A percentile compares a stretch with the other conserved stretches of the same genome.
Conservation (phyloP, 148 eudicot species). For the Chenopodium formosanum region DNA sequence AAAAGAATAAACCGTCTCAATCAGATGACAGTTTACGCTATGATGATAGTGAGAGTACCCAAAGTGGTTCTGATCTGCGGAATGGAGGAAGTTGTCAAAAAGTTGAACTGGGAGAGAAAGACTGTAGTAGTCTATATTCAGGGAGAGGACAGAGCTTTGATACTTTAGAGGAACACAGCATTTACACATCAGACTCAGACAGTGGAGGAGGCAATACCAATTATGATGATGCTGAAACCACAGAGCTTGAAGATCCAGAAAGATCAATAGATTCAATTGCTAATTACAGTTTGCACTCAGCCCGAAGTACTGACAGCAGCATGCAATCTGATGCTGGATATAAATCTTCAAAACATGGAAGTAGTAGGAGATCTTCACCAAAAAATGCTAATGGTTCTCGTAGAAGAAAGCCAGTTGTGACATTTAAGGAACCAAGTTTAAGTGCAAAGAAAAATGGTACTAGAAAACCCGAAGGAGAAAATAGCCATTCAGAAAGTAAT, state of each 20-base stretch:
- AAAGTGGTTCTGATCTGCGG: conserved; percentile 15
- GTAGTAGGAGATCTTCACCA: conserved; percentile 24
- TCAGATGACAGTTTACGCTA: conserved; percentile 20
- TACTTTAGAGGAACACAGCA: conserved; percentile 32
- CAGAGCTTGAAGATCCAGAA: conserved; percentile 21
- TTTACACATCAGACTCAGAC: conserved; percentile 26
- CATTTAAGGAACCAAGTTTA: conserved; percentile 41
- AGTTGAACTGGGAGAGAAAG: conserved; percentile 1
- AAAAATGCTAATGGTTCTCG: conserved; percentile 27
- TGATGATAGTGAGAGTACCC: conserved; percentile 22
- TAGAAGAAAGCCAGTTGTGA: conserved; percentile 34
- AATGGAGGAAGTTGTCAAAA: conserved; percentile 19
- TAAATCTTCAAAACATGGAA: conserved; percentile 24
- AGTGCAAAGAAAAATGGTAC: conserved; percentile 25
- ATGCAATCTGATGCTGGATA: conserved; percentile 23
- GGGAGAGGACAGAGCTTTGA: conserved; percentile 21
- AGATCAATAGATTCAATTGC: conserved; percentile 11
- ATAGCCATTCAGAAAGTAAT: conserved; percentile 10
- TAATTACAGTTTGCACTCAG: conserved; percentile 11
- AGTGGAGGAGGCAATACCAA: conserved; percentile 17
- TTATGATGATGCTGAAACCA: conserved; percentile 22
- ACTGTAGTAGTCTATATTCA: conserved; percentile 17
- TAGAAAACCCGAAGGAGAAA: conserved; percentile 19
- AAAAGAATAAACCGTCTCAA: conserved; percentile 18
- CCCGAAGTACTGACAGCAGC: conserved; percentile 25